A percentile compares a stretch with the other conserved stretches of the same genome.
phyloP scores from a whole-genome alignment of 2,329 filamentous ascomycete genomes.

The Calonectria ilicicola region DNA sequence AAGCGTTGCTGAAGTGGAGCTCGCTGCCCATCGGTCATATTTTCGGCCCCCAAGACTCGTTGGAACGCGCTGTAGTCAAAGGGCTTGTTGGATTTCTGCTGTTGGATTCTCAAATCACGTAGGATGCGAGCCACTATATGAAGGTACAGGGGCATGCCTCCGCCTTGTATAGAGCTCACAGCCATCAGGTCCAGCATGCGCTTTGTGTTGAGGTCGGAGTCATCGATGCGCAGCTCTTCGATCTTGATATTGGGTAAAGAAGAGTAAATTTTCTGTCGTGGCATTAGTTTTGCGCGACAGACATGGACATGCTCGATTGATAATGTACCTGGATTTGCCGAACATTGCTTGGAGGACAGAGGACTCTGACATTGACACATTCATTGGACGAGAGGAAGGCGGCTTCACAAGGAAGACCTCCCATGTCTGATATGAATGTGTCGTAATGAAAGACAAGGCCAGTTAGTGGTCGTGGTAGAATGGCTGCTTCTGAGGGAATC shows the following conservation, averaged over 20 bases:
- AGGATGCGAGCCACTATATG: slow-evolving; percentile 67
- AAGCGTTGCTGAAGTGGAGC: slow-evolving; percentile 59
- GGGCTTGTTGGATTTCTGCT: slow-evolving; percentile 47
- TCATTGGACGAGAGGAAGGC: slow-evolving; percentile 63
- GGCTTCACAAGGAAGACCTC: slow-evolving; percentile 68
- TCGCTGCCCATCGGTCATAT: slow-evolving; percentile 61
- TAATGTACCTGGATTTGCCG: slow-evolving; percentile 49
- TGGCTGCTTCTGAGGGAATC: slow-evolving; percentile 56
- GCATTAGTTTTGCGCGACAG: not conserved
- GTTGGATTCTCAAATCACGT: slow-evolving; percentile 63
- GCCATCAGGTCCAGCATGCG: slow-evolving; percentile 73
- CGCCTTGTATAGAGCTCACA: slow-evolving; percentile 50
- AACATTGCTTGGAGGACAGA: slow-evolving; percentile 67
- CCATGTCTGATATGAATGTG: slow-evolving; percentile 60
- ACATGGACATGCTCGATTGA: not conserved
- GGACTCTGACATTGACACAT: slow-evolving; percentile 61
- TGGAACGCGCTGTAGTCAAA: slow-evolving; percentile 67
- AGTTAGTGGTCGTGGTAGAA: slow-evolving; percentile 64
- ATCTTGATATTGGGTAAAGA: slow-evolving; percentile 58
- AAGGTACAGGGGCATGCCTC: slow-evolving; percentile 67
- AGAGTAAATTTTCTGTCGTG: slow-evolving; percentile 52
- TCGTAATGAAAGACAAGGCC: slow-evolving; percentile 76
- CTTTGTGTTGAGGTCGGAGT: slow-evolving; percentile 66
- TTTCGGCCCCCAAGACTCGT: slow-evolving; percentile 39
- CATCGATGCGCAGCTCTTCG: slow-evolving; percentile 62